These are phyloP conservation scores for Cymbopogon citratus DNA, from an alignment of 176 grass and related monocot genomes.

Conservation along the genomic window DNA sequence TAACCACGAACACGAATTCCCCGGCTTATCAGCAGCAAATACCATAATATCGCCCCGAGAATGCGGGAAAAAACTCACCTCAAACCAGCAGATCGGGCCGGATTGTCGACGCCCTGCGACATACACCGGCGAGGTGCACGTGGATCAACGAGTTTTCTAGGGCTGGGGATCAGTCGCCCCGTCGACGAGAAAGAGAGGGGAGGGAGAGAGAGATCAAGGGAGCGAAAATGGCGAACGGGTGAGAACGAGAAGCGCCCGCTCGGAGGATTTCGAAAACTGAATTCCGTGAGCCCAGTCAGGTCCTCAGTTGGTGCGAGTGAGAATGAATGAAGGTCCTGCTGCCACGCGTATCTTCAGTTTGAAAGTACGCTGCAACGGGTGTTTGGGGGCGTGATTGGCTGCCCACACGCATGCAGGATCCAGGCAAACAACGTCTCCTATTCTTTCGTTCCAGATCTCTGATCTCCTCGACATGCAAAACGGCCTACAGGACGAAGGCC, in stretches of 20 bases:
- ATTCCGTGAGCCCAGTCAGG: too few species aligned
- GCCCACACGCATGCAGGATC: too few species aligned
- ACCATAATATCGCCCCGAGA: neutral
- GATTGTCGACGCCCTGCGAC: neutral
- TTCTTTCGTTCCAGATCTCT: too few species aligned
- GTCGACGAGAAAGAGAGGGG: neutral
- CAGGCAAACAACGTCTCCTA: too few species aligned
- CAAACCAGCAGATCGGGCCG: neutral
- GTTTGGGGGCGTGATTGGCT: too few species aligned
- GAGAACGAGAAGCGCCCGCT: constrained; percentile 40
- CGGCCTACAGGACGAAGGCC: too few species aligned
- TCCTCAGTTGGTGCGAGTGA: too few species aligned
- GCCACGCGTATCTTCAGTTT: too few species aligned
- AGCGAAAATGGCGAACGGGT: constrained; percentile 6
- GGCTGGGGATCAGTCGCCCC: constrained; percentile 22
- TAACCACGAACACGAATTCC: constrained; percentile 15
- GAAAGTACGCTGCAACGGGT: too few species aligned
- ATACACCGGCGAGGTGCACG: neutral
- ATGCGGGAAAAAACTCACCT: neutral
- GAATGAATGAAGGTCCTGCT: too few species aligned
- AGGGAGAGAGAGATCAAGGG: neutral
- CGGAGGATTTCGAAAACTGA: constrained; percentile 47
- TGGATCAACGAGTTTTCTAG: neutral
- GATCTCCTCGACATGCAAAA: too few species aligned
- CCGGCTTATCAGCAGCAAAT: neutral